These are phyloP conservation scores for Suhomyces sp. DNA, from an alignment of 805 yeast genomes.

Conservation along the genomic window DNA sequence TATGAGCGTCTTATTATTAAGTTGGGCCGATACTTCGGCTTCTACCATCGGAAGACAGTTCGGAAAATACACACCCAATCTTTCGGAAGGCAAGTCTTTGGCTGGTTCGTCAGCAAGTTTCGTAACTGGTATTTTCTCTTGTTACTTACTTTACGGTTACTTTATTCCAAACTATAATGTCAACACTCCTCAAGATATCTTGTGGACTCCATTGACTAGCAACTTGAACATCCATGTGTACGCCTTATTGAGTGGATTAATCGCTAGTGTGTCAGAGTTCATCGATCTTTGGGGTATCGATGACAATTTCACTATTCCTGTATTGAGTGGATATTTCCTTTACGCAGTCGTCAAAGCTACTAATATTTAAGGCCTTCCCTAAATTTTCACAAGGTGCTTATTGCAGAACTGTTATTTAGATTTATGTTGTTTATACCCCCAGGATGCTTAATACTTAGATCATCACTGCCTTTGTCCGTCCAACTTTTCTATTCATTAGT, in stretches of 20 bases:
- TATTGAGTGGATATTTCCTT: constrained; percentile 69
- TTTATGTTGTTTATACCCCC: neutral
- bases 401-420: neutral
- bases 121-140: constrained; percentile 62
- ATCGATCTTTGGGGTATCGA: constrained; percentile 74
- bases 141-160: constrained; percentile 67
- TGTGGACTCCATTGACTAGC: constrained; percentile 66
- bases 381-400: neutral
- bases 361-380: neutral
- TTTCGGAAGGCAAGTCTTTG: constrained; percentile 72
- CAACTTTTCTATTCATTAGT: neutral
- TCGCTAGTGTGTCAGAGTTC: constrained; percentile 86
- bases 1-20: constrained; percentile 71
- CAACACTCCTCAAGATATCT: constrained; percentile 55
- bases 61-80: constrained; percentile 80
- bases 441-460: neutral
- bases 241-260: constrained; percentile 66
- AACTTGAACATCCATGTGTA: constrained; percentile 49
- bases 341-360: constrained; percentile 40
- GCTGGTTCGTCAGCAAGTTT: constrained; percentile 93
- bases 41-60: constrained; percentile 86
- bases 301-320: constrained; percentile 94
- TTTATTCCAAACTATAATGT: constrained; percentile 64
- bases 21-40: constrained; percentile 98
- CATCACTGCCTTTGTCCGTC: neutral